Conservation (phyloP, 2,329 filamentous ascomycete genomes). For the Colletotrichum tanaceti region DNA sequence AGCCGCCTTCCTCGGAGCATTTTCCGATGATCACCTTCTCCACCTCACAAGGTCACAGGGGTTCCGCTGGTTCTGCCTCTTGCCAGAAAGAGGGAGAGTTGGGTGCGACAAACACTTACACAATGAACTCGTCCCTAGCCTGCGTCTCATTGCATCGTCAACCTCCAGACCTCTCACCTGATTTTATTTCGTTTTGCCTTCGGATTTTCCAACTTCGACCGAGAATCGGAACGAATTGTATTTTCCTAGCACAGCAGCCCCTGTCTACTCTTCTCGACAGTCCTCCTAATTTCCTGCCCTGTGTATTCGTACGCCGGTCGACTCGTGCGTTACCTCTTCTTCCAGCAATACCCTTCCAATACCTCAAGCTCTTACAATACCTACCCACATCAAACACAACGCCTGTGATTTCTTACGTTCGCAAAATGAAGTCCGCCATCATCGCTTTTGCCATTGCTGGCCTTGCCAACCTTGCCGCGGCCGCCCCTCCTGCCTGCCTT, state of each 20-base stretch:
- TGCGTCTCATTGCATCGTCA: constrained; percentile 12
- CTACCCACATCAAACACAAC: background rate
- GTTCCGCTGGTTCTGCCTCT: constrained; percentile 4
- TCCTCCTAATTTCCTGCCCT: background rate
- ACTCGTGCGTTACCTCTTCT: background rate
- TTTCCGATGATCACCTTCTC: constrained; percentile 19
- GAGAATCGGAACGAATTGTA: background rate
- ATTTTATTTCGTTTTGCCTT: background rate
- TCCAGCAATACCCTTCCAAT: background rate
- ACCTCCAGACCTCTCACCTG: constrained; percentile 1
- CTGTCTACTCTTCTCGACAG: background rate
- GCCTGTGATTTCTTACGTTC: background rate
- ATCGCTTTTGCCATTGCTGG: constrained; percentile 33
- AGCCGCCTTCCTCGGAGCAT: constrained; percentile 21
- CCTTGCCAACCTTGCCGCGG: constrained; percentile 28
- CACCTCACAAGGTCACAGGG: constrained; percentile 10
- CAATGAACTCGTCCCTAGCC: background rate
- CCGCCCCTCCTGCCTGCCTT: constrained; percentile 40
- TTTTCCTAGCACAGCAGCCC: background rate
- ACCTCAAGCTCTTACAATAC: background rate
- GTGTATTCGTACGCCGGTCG: background rate
- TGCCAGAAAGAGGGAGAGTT: background rate
- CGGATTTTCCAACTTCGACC: background rate
- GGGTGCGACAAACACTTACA: background rate
- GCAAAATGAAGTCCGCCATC: constrained; percentile 9